Evolutionary conservation across 2,329 filamentous ascomycete species (phyloP).

Genomic region (Fusarium paranaense): DNA sequence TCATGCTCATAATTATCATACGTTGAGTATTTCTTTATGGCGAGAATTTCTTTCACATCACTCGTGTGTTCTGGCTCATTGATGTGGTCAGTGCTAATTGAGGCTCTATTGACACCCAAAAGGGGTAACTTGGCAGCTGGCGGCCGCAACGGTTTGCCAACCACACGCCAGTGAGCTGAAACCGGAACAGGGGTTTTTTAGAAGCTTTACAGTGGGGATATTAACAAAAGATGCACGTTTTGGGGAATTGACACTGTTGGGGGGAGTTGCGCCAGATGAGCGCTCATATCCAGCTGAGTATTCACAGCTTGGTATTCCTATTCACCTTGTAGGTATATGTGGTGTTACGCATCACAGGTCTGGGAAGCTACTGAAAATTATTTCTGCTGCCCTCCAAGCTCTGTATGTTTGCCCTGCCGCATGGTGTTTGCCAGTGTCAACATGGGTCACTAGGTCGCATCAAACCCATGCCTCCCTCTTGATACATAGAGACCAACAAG

Average conservation of each 20-base stretch:
- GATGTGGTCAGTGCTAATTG: slow-evolving; percentile 32
- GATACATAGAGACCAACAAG: not conserved
- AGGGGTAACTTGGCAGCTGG: slow-evolving; percentile 28
- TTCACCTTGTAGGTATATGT: not conserved
- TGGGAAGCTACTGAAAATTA: accelerated
- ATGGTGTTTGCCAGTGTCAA: slow-evolving; percentile 15
- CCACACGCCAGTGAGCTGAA: slow-evolving; percentile 6
- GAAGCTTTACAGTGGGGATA: not conserved
- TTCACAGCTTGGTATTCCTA: not conserved
- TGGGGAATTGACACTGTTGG: not conserved
- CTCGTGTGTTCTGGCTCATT: slow-evolving; percentile 14
- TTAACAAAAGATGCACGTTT: not conserved
- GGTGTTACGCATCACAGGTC: no score
- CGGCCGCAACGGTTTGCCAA: slow-evolving; percentile 9
- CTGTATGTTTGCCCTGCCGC: not conserved
- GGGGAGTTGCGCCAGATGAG: not conserved
- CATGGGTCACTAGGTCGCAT: not conserved
- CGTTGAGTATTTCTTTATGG: not conserved
- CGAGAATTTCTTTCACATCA: not conserved
- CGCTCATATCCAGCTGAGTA: not conserved
- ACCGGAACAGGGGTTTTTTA: slow-evolving; percentile 6
- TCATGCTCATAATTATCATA: not conserved
- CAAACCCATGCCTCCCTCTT: not conserved
- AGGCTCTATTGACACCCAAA: slow-evolving; percentile 44
- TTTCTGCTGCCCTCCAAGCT: not conserved